Evolutionary conservation across 768 basidiomycete genomes (phyloP), one percentile per base, ranked within the genome.

Genomic region (Macrocybe gigantea): DNA sequence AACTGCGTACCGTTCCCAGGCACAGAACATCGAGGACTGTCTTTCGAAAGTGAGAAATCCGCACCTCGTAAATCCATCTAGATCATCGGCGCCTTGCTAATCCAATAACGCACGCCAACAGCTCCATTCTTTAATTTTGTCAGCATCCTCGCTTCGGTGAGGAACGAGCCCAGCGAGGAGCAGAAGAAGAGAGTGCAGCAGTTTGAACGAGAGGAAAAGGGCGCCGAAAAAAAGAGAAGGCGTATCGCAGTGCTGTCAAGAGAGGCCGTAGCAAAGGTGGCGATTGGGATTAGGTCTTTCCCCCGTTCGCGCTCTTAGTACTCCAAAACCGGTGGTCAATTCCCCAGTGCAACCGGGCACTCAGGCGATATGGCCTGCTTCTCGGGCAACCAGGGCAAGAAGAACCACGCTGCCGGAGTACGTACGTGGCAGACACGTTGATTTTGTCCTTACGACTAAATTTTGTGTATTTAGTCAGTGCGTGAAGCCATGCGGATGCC

Each of bases 11-110:
- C 83, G 89, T n/a, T 88, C 88, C 7, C 89, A 92, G 58, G 67
- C 84, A 2, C 79, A 82, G 56, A 92, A 90, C 52, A 64, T 88
- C 12, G 78, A 84, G 7, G 85, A 90, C 48, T 85, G 82, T 52
- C 67, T 91, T 36, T 54, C 65, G 5, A 90, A 88, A 72, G 88
- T 80, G 38, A 11, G 62, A 49, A 29, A 7, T 48, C 13, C 33
- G 12, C 22, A 22, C 22, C 22, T 22, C 22, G 22, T 22, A 22
- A 22, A 5, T 40, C 41, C 13, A 43, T 15, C n/a, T 33, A 44
- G 42, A 30, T 13, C 35, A 33, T 33, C 34, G n/a, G 32, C 13
- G 30, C 7, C 22, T 14, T 13, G 33, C n/a, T 33, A 10, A 42
- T n/a, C 11, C 40, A 38, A 36, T 54, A 39, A 39, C 40, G 49